Evolutionary conservation across 2,329 filamentous ascomycete genomes (phyloP).

Genomic region (Diaporthe citriasiana): DNA sequence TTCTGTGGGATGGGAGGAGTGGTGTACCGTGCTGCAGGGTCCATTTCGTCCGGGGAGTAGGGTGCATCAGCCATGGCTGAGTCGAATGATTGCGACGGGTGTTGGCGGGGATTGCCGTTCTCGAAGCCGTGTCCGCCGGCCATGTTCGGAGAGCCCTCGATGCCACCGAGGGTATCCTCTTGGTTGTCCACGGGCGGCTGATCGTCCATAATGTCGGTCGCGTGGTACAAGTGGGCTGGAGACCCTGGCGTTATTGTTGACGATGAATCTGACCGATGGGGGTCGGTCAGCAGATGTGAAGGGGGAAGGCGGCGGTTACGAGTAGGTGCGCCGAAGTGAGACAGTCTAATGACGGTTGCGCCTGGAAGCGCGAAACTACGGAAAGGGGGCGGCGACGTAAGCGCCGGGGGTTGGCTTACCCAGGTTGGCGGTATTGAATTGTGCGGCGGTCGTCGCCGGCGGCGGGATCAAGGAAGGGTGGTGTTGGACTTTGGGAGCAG

Average conservation of each 20-base stretch:
- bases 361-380: slow-evolving; percentile 35
- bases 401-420: slow-evolving; percentile 33
- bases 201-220: slow-evolving; percentile 65
- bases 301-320: slow-evolving; percentile 51
- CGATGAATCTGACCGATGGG: slow-evolving; percentile 58
- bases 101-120: slow-evolving; percentile 42
- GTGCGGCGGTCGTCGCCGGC: slow-evolving; percentile 17
- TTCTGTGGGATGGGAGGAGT: slow-evolving; percentile 62
- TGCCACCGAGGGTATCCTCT: slow-evolving; percentile 64
- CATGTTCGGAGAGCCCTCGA: slow-evolving; percentile 63
- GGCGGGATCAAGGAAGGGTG: slow-evolving; percentile 3
- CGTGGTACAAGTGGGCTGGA: slow-evolving; percentile 67
- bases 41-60: slow-evolving; percentile 52
- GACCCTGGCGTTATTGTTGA: slow-evolving; percentile 64
- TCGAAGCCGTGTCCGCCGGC: slow-evolving; percentile 53
- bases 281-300: slow-evolving; percentile 46
- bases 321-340: slow-evolving; percentile 35
- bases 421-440: slow-evolving; percentile 32
- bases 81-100: slow-evolving; percentile 65
- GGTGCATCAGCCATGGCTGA: slow-evolving; percentile 57
- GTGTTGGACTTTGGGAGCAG: slow-evolving; percentile 1
- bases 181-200: slow-evolving; percentile 55
- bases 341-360: slow-evolving; percentile 31
- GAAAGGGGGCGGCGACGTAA: slow-evolving; percentile 16
- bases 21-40: slow-evolving; percentile 60